Evolutionary conservation across 805 yeast genomes (phyloP).

Genomic region (Candida endomychidarum): DNA sequence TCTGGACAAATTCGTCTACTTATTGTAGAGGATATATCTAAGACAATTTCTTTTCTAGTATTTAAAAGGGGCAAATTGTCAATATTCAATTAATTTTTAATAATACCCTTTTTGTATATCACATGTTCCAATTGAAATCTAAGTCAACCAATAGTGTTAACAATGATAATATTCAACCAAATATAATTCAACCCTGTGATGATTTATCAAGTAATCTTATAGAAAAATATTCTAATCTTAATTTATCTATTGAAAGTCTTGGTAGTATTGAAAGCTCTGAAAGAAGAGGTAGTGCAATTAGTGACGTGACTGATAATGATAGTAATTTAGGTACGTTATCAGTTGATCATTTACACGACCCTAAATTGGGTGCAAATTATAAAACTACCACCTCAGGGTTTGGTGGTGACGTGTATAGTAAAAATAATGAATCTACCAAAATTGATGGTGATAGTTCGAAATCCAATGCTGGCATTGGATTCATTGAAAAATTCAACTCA

Average conservation of each 20-base stretch:
- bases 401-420: neutral
- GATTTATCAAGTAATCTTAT: conserved; percentile 11
- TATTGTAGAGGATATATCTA: neutral
- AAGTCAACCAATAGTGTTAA: conserved; percentile 15
- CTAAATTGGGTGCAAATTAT: conserved; percentile 3
- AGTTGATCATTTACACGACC: conserved; percentile 4
- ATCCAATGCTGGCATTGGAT: conserved; percentile 10
- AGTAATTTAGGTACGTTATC: conserved; percentile 9
- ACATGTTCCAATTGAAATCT: conserved; percentile 14
- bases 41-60: neutral
- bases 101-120: neutral
- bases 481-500: conserved; percentile 5
- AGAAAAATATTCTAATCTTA: conserved; percentile 17
- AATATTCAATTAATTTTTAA: neutral
- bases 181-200: conserved; percentile 10
- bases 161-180: conserved; percentile 16
- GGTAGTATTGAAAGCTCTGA: conserved; percentile 15
- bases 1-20: conserved; percentile 1
- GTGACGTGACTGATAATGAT: conserved; percentile 15
- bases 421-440: neutral
- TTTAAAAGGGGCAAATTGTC: neutral
- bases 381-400: too few species aligned
- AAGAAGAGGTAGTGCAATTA: conserved; percentile 15
- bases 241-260: conserved; percentile 15
- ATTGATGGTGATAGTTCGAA: neutral